phyloP scores from a whole-genome alignment of 192 early-diverging fungal species.

The Piromyces finnis region DNA sequence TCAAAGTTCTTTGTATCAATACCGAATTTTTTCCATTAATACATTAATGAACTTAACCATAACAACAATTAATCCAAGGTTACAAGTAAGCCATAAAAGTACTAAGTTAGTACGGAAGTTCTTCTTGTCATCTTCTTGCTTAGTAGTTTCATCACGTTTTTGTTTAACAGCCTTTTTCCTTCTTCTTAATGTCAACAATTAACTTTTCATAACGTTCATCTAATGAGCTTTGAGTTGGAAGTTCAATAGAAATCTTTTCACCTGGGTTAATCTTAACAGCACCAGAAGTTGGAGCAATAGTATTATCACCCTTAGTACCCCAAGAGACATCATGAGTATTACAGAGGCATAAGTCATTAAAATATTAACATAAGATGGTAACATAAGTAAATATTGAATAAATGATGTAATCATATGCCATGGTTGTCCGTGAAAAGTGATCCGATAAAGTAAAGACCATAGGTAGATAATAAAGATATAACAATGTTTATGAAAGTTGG shows the following conservation, averaged over 20 bases:
- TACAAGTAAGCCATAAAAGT: constrained; percentile 20
- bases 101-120: constrained; percentile 27
- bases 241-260: background rate
- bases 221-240: background rate
- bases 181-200: background rate
- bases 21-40: too few relatives aligned
- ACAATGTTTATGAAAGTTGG: background rate
- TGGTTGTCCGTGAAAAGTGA: constrained; percentile 49
- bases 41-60: background rate
- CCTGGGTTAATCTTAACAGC: background rate
- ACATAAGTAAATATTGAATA: constrained; percentile 32
- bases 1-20: too few relatives aligned
- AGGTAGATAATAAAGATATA: constrained; percentile 41
- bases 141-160: background rate
- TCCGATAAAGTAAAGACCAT: constrained; percentile 44
- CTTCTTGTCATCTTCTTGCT: constrained; percentile 17
- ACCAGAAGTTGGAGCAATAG: background rate
- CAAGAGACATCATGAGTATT: constrained; percentile 32
- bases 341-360: constrained; percentile 23
- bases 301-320: constrained; percentile 32
- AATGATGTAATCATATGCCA: constrained; percentile 63
- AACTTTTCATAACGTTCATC: background rate
- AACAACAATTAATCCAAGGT: constrained; percentile 11
- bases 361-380: constrained; percentile 2
- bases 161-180: background rate